These are phyloP conservation scores for Cadophora gregata DNA, from an alignment of 2,329 filamentous ascomycete genomes.

Conservation along the genomic window DNA sequence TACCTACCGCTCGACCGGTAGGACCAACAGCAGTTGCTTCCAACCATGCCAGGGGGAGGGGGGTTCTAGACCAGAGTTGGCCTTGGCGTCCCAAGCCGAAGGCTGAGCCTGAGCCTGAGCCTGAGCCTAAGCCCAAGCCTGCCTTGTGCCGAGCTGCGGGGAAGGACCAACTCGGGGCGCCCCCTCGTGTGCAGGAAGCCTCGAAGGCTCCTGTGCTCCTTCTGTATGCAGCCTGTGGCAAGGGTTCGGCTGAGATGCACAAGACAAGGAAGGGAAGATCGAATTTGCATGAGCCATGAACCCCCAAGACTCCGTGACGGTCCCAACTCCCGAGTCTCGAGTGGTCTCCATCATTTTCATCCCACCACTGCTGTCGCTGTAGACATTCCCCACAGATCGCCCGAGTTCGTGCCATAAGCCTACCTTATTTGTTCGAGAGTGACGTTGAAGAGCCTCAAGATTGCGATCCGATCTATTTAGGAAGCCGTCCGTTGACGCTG, in stretches of 20 bases:
- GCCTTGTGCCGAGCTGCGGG: slow-evolving; percentile 18
- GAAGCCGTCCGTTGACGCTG: not conserved
- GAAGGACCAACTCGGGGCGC: slow-evolving; percentile 15
- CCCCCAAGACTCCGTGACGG: not conserved
- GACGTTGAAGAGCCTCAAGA: slow-evolving; percentile 6
- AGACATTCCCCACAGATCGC: slow-evolving; percentile 2
- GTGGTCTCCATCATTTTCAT: slow-evolving; percentile 4
- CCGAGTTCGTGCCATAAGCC: slow-evolving; percentile 10
- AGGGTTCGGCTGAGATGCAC: not conserved
- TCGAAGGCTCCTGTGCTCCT: slow-evolving; percentile 2
- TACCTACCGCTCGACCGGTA: slow-evolving; percentile 12
- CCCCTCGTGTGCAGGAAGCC: slow-evolving; percentile 10
- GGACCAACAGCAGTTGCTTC: slow-evolving; percentile 1
- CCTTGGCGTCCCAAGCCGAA: slow-evolving; percentile 15
- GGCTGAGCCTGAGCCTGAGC: not conserved
- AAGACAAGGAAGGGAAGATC: not conserved
- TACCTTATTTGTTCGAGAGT: not conserved
- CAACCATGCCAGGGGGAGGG: not conserved
- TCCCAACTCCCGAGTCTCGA: not conserved
- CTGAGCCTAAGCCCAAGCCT: not conserved
- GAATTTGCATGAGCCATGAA: slow-evolving; percentile 11
- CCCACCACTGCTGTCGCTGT: slow-evolving; percentile 13
- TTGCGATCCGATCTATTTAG: not conserved
- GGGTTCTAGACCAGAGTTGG: not conserved
- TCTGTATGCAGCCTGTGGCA: not conserved